Conservation (phyloP, 2,329 filamentous ascomycete species). For the Penicillium sp. region DNA sequence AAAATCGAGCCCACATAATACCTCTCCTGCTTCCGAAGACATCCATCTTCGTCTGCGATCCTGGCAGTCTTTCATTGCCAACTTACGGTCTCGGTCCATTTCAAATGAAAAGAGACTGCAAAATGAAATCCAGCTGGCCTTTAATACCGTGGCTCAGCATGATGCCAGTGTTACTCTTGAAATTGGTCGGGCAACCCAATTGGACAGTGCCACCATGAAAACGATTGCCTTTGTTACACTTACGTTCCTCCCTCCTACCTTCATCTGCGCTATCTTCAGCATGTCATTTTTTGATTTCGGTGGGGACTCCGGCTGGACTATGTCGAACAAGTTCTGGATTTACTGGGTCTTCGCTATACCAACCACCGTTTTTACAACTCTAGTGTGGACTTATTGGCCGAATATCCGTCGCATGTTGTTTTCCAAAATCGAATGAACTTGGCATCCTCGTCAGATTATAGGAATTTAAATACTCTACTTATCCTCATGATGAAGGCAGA, state of each 20-base stretch:
- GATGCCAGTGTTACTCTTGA: conserved; percentile 24
- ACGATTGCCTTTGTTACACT: conserved; percentile 52
- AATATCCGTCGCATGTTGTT: neutral
- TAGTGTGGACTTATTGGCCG: conserved; percentile 23
- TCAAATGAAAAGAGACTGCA: conserved; percentile 32
- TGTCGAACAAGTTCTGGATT: conserved; percentile 32
- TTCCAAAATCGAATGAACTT: neutral
- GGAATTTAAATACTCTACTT: neutral
- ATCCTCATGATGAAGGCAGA: neutral
- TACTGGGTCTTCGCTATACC: conserved; percentile 34
- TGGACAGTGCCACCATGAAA: conserved; percentile 55
- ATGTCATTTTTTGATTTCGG: conserved; percentile 36
- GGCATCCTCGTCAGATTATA: neutral
- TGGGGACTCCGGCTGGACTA: conserved; percentile 18
- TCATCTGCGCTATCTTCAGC: conserved; percentile 44
- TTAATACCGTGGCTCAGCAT: conserved; percentile 34
- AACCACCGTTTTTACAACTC: conserved; percentile 19
- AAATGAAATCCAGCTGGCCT: conserved; percentile 36
- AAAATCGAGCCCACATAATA: neutral
- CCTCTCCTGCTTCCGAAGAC: conserved; percentile 9
- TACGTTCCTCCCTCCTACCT: conserved; percentile 54
- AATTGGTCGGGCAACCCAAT: conserved; percentile 29
- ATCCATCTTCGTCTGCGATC: conserved; percentile 24
- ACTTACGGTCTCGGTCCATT: conserved; percentile 28
- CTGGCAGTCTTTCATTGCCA: conserved; percentile 22